phyloP scores from a whole-genome alignment of 768 basidiomycete genomes.

The Boletus subcaerulescens region DNA sequence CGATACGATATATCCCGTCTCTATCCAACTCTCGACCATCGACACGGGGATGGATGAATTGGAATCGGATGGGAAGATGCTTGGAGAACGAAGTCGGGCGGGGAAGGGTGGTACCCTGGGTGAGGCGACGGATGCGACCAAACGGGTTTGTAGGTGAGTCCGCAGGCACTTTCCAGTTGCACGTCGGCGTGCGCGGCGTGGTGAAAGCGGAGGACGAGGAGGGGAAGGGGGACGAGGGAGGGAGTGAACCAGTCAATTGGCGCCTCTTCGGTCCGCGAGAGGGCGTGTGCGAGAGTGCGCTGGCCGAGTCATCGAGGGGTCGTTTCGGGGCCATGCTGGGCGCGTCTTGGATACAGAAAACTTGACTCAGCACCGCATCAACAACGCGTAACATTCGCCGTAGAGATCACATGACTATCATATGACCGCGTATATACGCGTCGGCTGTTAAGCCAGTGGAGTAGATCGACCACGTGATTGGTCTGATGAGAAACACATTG shows the following conservation, averaged over 20 bases:
- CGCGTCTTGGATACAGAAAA: background rate
- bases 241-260: conserved; percentile 18
- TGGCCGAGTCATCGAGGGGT: conserved; percentile 26
- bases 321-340: conserved; percentile 29
- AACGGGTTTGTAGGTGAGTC: conserved; percentile 76
- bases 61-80: conserved; percentile 64
- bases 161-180: conserved; percentile 45
- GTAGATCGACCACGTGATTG: no score
- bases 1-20: conserved; percentile 60
- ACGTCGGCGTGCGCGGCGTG: conserved; percentile 37
- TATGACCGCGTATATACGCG: conserved; percentile 11
- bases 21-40: conserved; percentile 24
- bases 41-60: conserved; percentile 43
- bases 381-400: conserved; percentile 6
- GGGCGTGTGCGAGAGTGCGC: conserved; percentile 27
- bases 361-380: background rate
- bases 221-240: conserved; percentile 29
- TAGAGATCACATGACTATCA: conserved; percentile 17
- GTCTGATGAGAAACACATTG: no score
- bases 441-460: no score
- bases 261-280: conserved; percentile 30
- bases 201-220: conserved; percentile 25
- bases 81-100: conserved; percentile 49
- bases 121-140: conserved; percentile 48
- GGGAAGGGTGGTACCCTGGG: conserved; percentile 38